These are phyloP conservation scores for Syncephalastrum contaminatum DNA, from an alignment of 371 early-diverging fungal species.

Conservation along the genomic window DNA sequence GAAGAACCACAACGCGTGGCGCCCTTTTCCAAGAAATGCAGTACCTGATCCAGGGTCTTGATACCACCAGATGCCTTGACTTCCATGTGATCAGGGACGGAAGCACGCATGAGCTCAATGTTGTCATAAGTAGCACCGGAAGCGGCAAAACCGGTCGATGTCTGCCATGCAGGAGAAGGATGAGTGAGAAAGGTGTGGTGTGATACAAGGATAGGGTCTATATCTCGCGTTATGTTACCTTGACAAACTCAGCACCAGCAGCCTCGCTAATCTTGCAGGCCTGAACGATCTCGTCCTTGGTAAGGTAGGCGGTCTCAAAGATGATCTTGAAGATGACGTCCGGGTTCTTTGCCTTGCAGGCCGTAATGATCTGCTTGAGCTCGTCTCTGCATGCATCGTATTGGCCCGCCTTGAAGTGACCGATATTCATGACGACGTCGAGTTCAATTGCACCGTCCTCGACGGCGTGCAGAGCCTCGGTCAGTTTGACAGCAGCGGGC, in stretches of 20 bases:
- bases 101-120: constrained; percentile 55
- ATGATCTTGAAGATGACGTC: constrained; percentile 63
- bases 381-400: constrained; percentile 51
- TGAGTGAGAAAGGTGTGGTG: constrained; percentile 1
- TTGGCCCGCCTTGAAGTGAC: constrained; percentile 52
- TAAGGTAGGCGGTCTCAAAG: constrained; percentile 63
- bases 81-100: constrained; percentile 40
- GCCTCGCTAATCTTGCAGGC: constrained; percentile 51
- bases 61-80: constrained; percentile 73
- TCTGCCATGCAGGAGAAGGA: constrained; percentile 15
- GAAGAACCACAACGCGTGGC: constrained; percentile 64
- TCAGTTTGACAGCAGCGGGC: constrained; percentile 53
- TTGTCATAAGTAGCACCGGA: constrained; percentile 60
- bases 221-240: constrained; percentile 17
- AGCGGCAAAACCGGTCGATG: constrained; percentile 64
- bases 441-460: constrained; percentile 63
- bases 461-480: constrained; percentile 55
- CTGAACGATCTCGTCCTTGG: constrained; percentile 53
- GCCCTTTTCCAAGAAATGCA: constrained; percentile 56
- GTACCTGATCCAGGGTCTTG: constrained; percentile 59
- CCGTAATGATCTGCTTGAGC: constrained; percentile 37
- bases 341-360: constrained; percentile 42
- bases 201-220: too few species aligned
- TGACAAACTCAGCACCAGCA: constrained; percentile 68
- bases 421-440: constrained; percentile 69